Evolutionary conservation across 2,329 filamentous ascomycete species (phyloP), one percentile per base, ranked within the genome.

Genomic region (Hymenoscyphus infarciens): DNA sequence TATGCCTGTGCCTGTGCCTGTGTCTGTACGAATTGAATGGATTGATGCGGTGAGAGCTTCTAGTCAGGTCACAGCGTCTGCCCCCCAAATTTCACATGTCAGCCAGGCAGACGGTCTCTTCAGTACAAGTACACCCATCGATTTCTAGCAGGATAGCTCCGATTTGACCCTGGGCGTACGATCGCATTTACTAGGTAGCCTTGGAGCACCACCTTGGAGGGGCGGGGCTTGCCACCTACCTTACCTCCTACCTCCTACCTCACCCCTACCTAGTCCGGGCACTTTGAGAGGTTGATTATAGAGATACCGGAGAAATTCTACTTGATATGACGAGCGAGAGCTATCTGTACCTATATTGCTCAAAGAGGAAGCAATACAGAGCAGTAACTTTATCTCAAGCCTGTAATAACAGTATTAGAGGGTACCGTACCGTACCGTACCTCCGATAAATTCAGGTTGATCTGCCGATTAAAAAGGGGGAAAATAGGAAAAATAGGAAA

Each of bases 111-210:
- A n/a, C n/a, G n/a, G n/a, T 31, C 7, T 29, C 29, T 57, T n/a
- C 45, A 61, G 25, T 53, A 58, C 65, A 66, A 62, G n/a, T n/a
- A 70, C 75, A 67, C 69, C 73, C 39, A 42, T 42, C 39, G 39
- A n/a, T 16, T 16, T 42, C 19, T 16, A 42, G 7, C n/a, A 49
- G 42, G 11, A 49, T 49, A 49, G 42, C 42, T 49, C 42, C 42
- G 42, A 49, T 49, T 11, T 19, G 19, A 11, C 42, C 16, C 42
- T 49, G 19, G 7, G 5, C 39, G n/a, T n/a, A n/a, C n/a, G n/a
- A n/a, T n/a, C n/a, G n/a, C n/a, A n/a, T n/a, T n/a, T n/a, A n/a
- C n/a, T n/a, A n/a, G n/a, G n/a, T n/a, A n/a, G n/a, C n/a, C n/a
- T n/a, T n/a, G n/a, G n/a, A n/a, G n/a, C n/a, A n/a, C n/a, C n/a